A percentile compares a stretch with the other conserved stretches of the same genome.
phyloP scores from a whole-genome alignment of 768 basidiomycete species.

The Rubroboletus pulcherrimus region DNA sequence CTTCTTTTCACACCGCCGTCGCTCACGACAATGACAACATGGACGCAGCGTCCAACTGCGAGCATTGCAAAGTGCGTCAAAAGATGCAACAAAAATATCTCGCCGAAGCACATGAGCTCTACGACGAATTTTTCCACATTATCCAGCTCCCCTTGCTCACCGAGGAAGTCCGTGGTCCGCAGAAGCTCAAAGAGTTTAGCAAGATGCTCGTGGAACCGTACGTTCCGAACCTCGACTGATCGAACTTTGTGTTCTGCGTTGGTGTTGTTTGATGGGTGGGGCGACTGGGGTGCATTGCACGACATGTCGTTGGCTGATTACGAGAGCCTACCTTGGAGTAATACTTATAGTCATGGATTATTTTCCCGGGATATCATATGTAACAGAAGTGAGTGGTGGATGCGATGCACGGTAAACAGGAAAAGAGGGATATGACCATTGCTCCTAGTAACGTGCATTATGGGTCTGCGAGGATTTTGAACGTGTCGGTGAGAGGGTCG shows the following conservation, averaged over 20 bases:
- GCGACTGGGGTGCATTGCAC: background rate
- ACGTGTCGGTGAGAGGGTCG: too few relatives aligned
- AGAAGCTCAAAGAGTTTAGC: slow-evolving; percentile 90
- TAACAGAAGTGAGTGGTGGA: background rate
- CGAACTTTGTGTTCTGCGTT: background rate
- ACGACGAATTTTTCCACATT: slow-evolving; percentile 98
- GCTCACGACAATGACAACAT: background rate
- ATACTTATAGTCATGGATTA: slow-evolving; percentile 6
- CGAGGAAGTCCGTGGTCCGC: slow-evolving; percentile 94
- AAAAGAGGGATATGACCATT: background rate
- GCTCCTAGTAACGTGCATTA: too few relatives aligned
- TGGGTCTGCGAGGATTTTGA: too few relatives aligned
- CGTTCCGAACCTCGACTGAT: slow-evolving; percentile 39
- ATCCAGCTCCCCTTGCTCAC: slow-evolving; percentile 89
- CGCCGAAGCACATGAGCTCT: slow-evolving; percentile 92
- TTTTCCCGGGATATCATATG: slow-evolving; percentile 15
- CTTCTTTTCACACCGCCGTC: background rate
- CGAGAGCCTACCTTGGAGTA: background rate
- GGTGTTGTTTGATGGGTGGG: background rate
- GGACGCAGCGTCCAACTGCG: slow-evolving; percentile 78
- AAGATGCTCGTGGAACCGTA: slow-evolving; percentile 87
- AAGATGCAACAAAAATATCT: slow-evolving; percentile 99
- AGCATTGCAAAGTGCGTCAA: slow-evolving; percentile 90
- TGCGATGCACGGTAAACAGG: background rate
- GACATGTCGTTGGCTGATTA: background rate